phyloP scores from a whole-genome alignment of 768 basidiomycete genomes.

The Suillus fuscotomentosus region DNA sequence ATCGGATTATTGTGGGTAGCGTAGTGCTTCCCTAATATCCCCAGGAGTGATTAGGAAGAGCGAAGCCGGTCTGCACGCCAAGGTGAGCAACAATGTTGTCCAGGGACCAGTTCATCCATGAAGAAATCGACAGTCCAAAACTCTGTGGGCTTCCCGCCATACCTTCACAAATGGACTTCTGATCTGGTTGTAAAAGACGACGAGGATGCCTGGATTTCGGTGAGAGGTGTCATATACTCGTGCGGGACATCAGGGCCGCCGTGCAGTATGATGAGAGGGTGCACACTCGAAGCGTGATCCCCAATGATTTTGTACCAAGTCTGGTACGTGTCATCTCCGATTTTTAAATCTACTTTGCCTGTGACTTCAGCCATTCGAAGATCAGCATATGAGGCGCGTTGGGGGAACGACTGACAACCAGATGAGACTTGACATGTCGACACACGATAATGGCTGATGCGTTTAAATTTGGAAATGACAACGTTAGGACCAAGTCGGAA shows the following conservation, averaged over 20 bases:
- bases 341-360: neutral
- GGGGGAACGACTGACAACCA: neutral
- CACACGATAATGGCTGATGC: too few species aligned
- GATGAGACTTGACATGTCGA: too few species aligned
- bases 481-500: too few species aligned
- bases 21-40: conserved; percentile 41
- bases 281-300: conserved; percentile 33
- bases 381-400: neutral
- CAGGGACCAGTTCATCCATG: conserved; percentile 39
- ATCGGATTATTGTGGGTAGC: conserved; percentile 27
- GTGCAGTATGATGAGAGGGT: conserved; percentile 51
- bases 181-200: conserved; percentile 47
- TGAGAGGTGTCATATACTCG: conserved; percentile 35
- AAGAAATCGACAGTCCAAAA: conserved; percentile 49
- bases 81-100: conserved; percentile 41
- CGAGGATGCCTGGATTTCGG: conserved; percentile 31
- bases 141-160: conserved; percentile 28
- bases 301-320: conserved; percentile 55
- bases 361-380: conserved; percentile 4
- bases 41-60: conserved; percentile 50
- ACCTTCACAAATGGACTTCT: conserved; percentile 36
- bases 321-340: conserved; percentile 23
- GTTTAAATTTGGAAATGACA: too few species aligned
- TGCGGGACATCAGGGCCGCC: conserved; percentile 52
- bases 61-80: conserved; percentile 35